These are phyloP conservation scores for Rhodotorula diobovata DNA, from an alignment of 768 basidiomycete species.

Conservation along the genomic window DNA sequence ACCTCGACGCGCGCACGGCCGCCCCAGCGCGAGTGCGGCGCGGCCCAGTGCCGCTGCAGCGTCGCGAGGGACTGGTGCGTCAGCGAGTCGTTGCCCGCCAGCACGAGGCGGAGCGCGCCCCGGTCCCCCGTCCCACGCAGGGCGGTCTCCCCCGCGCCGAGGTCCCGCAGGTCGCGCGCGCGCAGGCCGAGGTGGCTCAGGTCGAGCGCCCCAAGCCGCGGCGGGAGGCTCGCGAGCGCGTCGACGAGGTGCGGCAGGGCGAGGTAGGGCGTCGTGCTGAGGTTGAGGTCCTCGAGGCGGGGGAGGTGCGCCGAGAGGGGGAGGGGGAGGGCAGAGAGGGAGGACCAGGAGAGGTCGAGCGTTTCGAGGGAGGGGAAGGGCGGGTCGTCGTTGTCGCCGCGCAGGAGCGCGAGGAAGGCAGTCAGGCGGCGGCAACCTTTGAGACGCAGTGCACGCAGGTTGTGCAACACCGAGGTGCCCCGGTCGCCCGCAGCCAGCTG, in stretches of 20 bases:
- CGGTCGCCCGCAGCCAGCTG: too few relatives aligned
- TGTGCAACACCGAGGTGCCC: not conserved
- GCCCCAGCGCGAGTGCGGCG: too few relatives aligned
- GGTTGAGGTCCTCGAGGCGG: not conserved
- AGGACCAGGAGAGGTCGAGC: slow-evolving; percentile 7
- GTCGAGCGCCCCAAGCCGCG: not conserved
- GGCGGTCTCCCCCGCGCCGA: not conserved
- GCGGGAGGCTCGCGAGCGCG: not conserved
- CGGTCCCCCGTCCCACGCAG: too few relatives aligned
- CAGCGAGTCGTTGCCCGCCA: slow-evolving; percentile 4
- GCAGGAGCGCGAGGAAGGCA: not conserved
- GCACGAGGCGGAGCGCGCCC: not conserved
- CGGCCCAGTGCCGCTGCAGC: not conserved
- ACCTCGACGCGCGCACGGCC: not conserved
- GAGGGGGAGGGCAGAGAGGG: not conserved
- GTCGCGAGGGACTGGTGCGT: not conserved
- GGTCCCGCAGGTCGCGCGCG: not conserved
- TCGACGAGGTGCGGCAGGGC: not conserved
- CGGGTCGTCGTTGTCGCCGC: too few relatives aligned
- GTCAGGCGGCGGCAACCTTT: slow-evolving; percentile 4
- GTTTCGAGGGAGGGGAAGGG: not conserved
- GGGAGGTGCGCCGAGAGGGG: slow-evolving; percentile 1
- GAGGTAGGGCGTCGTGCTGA: slow-evolving; percentile 1
- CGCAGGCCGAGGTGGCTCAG: not conserved
- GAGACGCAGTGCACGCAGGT: not conserved